phyloP scores from a whole-genome alignment of 768 basidiomycete species.

The Hygrophorus pudorinus region DNA sequence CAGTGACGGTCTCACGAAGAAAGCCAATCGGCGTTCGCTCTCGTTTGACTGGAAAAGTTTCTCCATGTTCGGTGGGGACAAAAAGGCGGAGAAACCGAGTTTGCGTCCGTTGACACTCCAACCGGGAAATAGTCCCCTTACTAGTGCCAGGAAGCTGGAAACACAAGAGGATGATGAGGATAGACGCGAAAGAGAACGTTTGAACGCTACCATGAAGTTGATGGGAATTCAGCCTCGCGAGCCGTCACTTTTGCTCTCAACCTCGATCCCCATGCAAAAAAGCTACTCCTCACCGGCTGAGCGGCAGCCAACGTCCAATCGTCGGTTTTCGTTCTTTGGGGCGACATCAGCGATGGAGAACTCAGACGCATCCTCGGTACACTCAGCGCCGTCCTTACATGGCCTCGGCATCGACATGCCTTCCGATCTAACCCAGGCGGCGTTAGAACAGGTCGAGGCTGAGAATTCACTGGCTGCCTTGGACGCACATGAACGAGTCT shows the following conservation, averaged over 20 bases:
- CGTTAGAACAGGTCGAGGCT: conserved; percentile 71
- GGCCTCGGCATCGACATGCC: conserved; percentile 25
- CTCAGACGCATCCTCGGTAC: conserved; percentile 39
- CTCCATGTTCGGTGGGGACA: conserved; percentile 61
- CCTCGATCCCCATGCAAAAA: conserved; percentile 17
- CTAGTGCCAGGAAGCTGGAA: conserved; percentile 69
- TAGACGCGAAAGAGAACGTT: conserved; percentile 71
- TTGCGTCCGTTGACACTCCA: conserved; percentile 68
- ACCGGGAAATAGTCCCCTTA: conserved; percentile 46
- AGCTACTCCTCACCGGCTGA: conserved; percentile 17
- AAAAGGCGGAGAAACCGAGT: conserved; percentile 46
- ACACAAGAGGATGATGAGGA: conserved; percentile 92
- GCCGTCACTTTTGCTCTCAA: conserved; percentile 32
- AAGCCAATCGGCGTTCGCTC: conserved; percentile 59
- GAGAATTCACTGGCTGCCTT: conserved; percentile 67
- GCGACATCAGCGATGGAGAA: conserved; percentile 31
- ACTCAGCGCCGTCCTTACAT: conserved; percentile 30
- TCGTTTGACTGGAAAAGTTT: conserved; percentile 81
- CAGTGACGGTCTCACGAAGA: conserved; percentile 19
- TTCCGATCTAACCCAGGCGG: conserved; percentile 58
- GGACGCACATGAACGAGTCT: conserved; percentile 65
- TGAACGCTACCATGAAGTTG: conserved; percentile 86
- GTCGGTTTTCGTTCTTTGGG: conserved; percentile 67
- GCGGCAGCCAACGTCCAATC: conserved; percentile 24
- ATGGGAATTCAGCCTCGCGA: conserved; percentile 80